Conservation (phyloP, 192 early-diverging fungal genomes). For the Backusella luteola region DNA sequence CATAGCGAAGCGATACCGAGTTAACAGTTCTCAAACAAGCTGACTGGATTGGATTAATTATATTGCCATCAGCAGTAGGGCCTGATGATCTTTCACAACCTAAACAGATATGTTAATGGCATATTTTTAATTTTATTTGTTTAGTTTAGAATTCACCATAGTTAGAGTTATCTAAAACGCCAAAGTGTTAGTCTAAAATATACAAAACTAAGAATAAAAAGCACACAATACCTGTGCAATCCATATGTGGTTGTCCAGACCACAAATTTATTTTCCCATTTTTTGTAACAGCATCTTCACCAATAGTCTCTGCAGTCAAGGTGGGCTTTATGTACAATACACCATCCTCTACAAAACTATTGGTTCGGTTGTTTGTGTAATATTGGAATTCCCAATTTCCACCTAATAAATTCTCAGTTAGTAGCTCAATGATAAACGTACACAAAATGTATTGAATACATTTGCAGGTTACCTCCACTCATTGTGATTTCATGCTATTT, state of each 20-base stretch:
- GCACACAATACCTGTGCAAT: conserved; percentile 25
- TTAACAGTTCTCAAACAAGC: conserved; percentile 47
- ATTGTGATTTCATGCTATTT: conserved; percentile 32
- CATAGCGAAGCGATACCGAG: conserved; percentile 49
- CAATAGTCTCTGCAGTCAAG: conserved; percentile 52
- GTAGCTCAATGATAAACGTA: not conserved
- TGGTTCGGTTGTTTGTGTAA: conserved; percentile 48
- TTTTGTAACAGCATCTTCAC: conserved; percentile 36
- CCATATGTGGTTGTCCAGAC: conserved; percentile 16
- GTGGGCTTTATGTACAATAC: conserved; percentile 62
- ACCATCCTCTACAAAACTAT: conserved; percentile 58
- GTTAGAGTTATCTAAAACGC: conserved; percentile 23
- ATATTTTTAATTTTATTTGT: not conserved
- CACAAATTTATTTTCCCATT: conserved; percentile 40
- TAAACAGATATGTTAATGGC: not conserved
- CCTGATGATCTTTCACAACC: conserved; percentile 45
- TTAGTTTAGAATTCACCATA: conserved; percentile 13
- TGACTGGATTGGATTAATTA: conserved; percentile 61
- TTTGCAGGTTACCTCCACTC: conserved; percentile 19
- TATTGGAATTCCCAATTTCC: conserved; percentile 33
- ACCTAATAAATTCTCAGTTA: conserved; percentile 17
- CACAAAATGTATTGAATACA: not conserved
- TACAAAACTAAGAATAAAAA: not conserved
- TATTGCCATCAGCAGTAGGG: conserved; percentile 45
- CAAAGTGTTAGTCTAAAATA: not conserved